Base-by-base conservation (phyloP, 768 basidiomycete species). In the Pilatotrama ljubarskyi region DNA sequence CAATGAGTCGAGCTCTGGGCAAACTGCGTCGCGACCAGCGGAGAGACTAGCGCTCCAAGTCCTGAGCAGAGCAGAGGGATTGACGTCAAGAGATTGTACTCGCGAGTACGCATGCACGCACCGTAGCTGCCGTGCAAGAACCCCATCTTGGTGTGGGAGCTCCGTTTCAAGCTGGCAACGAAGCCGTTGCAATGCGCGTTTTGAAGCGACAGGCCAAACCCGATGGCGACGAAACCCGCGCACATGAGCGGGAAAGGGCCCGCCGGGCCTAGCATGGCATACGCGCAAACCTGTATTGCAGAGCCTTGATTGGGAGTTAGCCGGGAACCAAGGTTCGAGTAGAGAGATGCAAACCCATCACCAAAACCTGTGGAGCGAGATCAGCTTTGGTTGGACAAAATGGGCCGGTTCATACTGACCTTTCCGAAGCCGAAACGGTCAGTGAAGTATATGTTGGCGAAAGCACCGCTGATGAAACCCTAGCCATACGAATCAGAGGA, bases 181-280 rank as follows among this genome's bases (percentile, higher is more conserved):
- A 82, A 90, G 6, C 84, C 86, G 67, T 88, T 88, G 1, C 86
- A 80, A 74, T 88, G 88, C 0, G 88, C 86, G 59, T 87, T 84
- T 82, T 88, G 63, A 11, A 71, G 57, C 18, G 72, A 55, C 9
- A 78, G 64, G 1, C 83, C 83, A 24, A 83, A 74, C 5, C 85
- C 86, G 6, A 74, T 74, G 24, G 83, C 57, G 9, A 68, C 68
- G 62, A 76, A 82, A 5, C 71, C 76, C 37, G 83, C 65, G 17
- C 84, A 80, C 66, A 88, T 85, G 2, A 80, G 76, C 11, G 85
- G 83, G 69, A 88, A 91, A 0, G 88, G 86, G 1, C 81, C 83
- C 5, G 77, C 83, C 13, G 84, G 68, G 5, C 78, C 73, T 67
- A 83, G 78, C 11, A 89, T 72, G 10, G 73, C 66, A 66, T 84